Base-by-base conservation (phyloP, 129 eudicot species). In the Tagetes erecta region DNA sequence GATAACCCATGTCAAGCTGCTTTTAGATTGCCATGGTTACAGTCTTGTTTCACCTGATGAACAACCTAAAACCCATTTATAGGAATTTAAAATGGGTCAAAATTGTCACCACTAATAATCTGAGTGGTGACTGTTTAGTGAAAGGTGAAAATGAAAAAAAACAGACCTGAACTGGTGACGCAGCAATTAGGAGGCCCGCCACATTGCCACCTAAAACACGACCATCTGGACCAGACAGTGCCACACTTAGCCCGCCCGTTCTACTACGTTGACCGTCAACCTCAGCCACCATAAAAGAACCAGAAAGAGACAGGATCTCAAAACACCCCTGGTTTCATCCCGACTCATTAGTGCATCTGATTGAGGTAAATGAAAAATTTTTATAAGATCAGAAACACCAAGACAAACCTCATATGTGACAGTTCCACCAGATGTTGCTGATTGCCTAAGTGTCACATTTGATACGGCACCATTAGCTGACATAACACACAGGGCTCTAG, bases 211-310 rank as follows among this genome's bases (percentile, higher is more conserved):
- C 96, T 66, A 91, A 80, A 13, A 85, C 87, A 67, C 82, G 47
- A n/a, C 96, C 96, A 67, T 91, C 87, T 3, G 90, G 87, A 37
- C 87, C 91, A 50, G 96, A 84, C 55, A 91, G 80, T 0, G 87
- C 70, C 50, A 84, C 91, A 45, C 87, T 88, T 65, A 87, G 63
- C 40, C 87, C 85, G 39, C 87, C 85, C 0, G 74, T 75, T 72
- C 85, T 63, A 47, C 84, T 84, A 12, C 81, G 78, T 50, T 68
- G 85, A 27, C 89, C 84, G 14, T 62, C 87, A 70, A 33, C 63
- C 42, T 83, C 89, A 12, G 81, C 39, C 34, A 78, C 78, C 87
- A 78, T 68, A 73, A 82, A 87, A 8, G 92, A 80, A 56, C 89
- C 89, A 57, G 82, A 82, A 64, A 87, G 92, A 40, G 89, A 77